These are phyloP conservation scores for Aspergillus versicolor DNA, from an alignment of 2,329 filamentous ascomycete genomes.

Conservation along the genomic window DNA sequence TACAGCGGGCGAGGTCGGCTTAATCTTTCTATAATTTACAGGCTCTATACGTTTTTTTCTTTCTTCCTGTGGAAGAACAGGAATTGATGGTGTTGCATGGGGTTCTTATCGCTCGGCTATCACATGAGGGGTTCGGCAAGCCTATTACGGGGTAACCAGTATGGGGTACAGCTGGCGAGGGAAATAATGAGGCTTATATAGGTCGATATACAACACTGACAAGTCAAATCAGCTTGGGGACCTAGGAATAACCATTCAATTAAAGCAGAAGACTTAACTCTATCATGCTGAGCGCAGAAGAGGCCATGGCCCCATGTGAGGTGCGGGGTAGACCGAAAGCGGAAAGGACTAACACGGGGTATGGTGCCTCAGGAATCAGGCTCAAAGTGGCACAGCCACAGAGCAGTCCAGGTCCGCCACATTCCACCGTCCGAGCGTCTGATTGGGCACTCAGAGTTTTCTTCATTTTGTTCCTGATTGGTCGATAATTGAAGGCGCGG, in stretches of 20 bases:
- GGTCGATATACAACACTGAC: too few relatives aligned
- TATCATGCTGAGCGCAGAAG: background rate
- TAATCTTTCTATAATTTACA: background rate
- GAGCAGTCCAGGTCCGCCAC: constrained; percentile 5
- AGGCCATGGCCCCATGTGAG: background rate
- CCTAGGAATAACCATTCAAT: too few relatives aligned
- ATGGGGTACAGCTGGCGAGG: background rate
- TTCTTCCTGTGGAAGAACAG: background rate
- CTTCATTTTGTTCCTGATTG: constrained; percentile 1
- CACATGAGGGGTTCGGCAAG: constrained; percentile 8
- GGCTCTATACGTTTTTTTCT: background rate
- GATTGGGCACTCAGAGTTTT: constrained; percentile 14
- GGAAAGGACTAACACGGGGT: constrained; percentile 7
- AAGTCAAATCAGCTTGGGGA: too few relatives aligned
- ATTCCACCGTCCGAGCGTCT: background rate
- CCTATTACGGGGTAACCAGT: background rate
- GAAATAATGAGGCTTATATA: background rate
- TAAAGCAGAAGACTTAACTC: too few relatives aligned
- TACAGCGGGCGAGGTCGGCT: background rate
- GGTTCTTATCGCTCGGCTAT: background rate
- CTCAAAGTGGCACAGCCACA: constrained; percentile 5
- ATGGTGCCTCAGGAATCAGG: background rate
- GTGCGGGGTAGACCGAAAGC: constrained; percentile 22
- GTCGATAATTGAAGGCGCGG: background rate
- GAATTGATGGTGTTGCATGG: background rate